phyloP scores from a whole-genome alignment of 306 rosid genomes.

The Dryas alaskensis region DNA sequence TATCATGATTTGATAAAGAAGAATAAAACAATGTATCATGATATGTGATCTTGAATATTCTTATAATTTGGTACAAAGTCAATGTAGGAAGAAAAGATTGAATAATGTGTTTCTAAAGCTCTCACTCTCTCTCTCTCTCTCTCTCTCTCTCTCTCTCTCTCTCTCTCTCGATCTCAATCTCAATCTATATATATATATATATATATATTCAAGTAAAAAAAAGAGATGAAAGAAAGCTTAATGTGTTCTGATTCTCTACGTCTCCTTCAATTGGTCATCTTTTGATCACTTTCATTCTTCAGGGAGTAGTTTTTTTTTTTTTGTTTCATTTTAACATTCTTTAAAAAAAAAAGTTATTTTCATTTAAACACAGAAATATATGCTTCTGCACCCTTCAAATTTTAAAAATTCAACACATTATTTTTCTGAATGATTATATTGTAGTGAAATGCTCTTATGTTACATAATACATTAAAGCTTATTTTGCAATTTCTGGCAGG shows the following conservation, averaged over 20 bases:
- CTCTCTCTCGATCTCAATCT: no score
- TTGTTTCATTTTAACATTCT: no score
- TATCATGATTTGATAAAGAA: neutral
- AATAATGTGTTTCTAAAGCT: neutral
- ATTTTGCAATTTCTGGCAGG: conserved; percentile 48
- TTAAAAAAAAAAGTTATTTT: neutral
- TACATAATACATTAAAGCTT: neutral
- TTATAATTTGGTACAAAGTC: neutral
- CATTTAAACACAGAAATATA: neutral
- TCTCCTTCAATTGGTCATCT: neutral
- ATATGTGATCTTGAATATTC: neutral
- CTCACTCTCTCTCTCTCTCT: neutral
- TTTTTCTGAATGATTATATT: neutral
- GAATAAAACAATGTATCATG: neutral
- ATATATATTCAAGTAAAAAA: no score
- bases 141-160: neutral
- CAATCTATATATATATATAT: no score
- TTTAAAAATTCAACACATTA: neutral
- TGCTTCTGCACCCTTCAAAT: neutral
- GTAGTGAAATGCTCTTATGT: neutral
- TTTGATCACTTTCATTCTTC: neutral
- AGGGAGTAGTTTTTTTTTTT: neutral
- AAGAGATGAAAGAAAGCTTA: neutral
- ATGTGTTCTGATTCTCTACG: neutral
- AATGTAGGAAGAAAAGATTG: neutral